Conservation (phyloP, 2,329 filamentous ascomycete genomes). For the Tricladium varicosporioides region DNA sequence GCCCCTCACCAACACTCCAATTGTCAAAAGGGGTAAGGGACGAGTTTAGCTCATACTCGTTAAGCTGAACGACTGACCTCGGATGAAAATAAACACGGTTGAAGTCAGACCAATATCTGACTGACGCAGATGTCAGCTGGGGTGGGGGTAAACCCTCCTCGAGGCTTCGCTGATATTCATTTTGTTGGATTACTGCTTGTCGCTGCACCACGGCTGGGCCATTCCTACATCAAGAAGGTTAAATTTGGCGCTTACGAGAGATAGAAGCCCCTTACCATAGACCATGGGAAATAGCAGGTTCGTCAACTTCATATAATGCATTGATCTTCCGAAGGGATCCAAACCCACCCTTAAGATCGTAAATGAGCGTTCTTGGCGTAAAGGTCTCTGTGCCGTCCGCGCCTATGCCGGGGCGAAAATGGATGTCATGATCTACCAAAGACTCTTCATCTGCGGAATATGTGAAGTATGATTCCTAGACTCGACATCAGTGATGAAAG, state of each 20-base stretch:
- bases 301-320: slow-evolving; percentile 64
- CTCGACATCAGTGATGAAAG: slow-evolving; percentile 13
- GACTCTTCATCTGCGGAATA: slow-evolving; percentile 68
- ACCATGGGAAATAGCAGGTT: slow-evolving; percentile 28
- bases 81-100: slow-evolving; percentile 92
- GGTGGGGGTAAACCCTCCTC: slow-evolving; percentile 67
- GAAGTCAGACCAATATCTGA: slow-evolving; percentile 98
- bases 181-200: slow-evolving; percentile 64
- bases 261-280: slow-evolving; percentile 38
- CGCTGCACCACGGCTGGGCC: slow-evolving; percentile 67
- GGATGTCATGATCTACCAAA: slow-evolving; percentile 77
- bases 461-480: slow-evolving; percentile 96
- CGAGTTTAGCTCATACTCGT: slow-evolving; percentile 83
- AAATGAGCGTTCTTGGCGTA: slow-evolving; percentile 86
- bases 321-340: slow-evolving; percentile 86
- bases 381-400: slow-evolving; percentile 87
- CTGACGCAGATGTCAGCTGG: slow-evolving; percentile 62
- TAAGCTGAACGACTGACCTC: slow-evolving; percentile 79
- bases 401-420: slow-evolving; percentile 81
- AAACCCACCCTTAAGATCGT: slow-evolving; percentile 92
- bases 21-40: slow-evolving; percentile 78
- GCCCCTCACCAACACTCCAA: slow-evolving; percentile 69
- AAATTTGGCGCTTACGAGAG: neutral
- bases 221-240: slow-evolving; percentile 47
- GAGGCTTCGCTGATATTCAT: slow-evolving; percentile 75